Evolutionary conservation across 2,329 filamentous ascomycete genomes (phyloP), one percentile per base, ranked within the genome.

Genomic region (Arachnomyces sp.): DNA sequence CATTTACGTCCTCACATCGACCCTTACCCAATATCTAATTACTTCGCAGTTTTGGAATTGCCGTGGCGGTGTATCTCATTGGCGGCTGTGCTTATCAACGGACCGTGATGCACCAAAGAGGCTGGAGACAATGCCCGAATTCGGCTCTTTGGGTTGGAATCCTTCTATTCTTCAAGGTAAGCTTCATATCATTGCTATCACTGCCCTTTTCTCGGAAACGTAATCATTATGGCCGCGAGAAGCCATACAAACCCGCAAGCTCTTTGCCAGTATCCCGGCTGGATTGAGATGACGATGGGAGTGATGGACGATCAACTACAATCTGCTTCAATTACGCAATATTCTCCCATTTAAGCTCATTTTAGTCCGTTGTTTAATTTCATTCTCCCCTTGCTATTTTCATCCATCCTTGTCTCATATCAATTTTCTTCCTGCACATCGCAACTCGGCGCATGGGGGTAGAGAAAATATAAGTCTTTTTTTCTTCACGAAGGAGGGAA

Each of bases 41-140:
- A 11, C 14, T 8, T 13, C 45, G 9, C 43, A 71, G 68, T 46
- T 67, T 67, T n/a, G 55, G 77, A 31, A 80, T 82, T 38, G 84
- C 89, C 7, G 73, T 95, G 29, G 67, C 90, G 7, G 92, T 92
- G 15, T 98, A 98, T 64, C 70, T 94, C 40, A 75, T 93, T 29
- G 92, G 92, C 51, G 92, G 92, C 55, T 84, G 94, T 52, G 88
- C 94, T 47, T 98, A 96, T 70, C 90, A 95, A 64, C 79, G 92
- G 44, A 93, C 87, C 25, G 89, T 98, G 43, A 82, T 89, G 65
- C 86, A 98, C 60, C 88, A 94, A 53, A 76, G 92, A 46, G 92
- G 92, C 35, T 96, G 90, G 92, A 79, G 85, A 51, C 92, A 98
- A 63, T 69, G 95, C 51, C 92, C 92, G 39, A 96, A 98, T 66